Percentiles rank a stretch among this genome's conserved stretches.
phyloP scores from a whole-genome alignment of 1,284 basidiomycete species.

The Austropuccinia psidii region DNA sequence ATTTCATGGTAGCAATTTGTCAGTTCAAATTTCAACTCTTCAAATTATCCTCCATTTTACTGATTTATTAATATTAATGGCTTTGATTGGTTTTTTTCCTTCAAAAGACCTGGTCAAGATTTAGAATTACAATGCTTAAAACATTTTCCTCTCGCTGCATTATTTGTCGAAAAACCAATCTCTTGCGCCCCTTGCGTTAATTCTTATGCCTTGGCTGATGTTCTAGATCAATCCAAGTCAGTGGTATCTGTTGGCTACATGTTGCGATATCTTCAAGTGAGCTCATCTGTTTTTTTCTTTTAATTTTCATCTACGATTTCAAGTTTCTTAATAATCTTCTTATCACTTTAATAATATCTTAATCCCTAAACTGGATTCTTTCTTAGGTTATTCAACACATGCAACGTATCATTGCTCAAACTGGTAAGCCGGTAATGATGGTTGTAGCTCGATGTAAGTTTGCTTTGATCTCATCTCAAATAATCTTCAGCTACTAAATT shows the following conservation, averaged over 20 bases:
- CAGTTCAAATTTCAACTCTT: not conserved
- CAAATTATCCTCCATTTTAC: constrained; percentile 1
- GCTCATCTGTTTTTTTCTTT: not conserved
- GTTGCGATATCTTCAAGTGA: constrained; percentile 45
- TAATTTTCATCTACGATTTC: not conserved
- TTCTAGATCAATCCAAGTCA: constrained; percentile 50
- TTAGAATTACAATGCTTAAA: constrained; percentile 84
- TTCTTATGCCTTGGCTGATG: constrained; percentile 48
- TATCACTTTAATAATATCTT: constrained; percentile 44
- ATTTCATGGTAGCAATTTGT: constrained; percentile 37
- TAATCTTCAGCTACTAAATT: no score
- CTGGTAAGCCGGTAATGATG: constrained; percentile 36
- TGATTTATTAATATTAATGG: not conserved
- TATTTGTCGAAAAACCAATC: constrained; percentile 92
- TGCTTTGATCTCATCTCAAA: constrained; percentile 5
- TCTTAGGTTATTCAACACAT: constrained; percentile 48
- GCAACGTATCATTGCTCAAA: constrained; percentile 40
- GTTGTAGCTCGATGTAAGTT: constrained; percentile 31
- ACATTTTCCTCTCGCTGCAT: constrained; percentile 76
- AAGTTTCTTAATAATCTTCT: not conserved
- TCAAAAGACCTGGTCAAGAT: constrained; percentile 64
- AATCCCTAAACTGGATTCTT: no score
- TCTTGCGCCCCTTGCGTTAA: constrained; percentile 65
- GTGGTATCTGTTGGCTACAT: constrained; percentile 81
- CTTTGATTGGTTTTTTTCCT: not conserved